Percentiles rank a stretch among this genome's conserved stretches.
Conservation (phyloP, 805 yeast species). For the Myxozyma geophila region DNA sequence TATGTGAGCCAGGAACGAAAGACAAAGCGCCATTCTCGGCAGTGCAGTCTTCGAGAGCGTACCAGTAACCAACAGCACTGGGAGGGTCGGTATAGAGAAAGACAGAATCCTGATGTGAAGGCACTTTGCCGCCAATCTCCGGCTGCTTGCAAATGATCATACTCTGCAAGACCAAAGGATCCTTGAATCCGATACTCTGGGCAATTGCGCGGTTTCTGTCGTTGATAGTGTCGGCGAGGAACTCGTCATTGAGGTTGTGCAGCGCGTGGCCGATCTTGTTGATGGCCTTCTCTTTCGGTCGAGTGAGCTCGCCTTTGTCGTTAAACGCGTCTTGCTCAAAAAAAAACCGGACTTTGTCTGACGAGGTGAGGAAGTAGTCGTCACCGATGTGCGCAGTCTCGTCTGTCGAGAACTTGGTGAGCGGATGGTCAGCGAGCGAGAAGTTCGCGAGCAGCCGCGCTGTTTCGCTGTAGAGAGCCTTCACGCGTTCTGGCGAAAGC, state of each 20-base stretch:
- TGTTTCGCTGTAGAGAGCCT: conserved; percentile 51
- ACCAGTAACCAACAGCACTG: conserved; percentile 79
- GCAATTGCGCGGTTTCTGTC: conserved; percentile 58
- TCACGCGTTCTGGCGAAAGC: conserved; percentile 51
- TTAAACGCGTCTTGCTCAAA: conserved; percentile 74
- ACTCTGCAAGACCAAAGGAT: conserved; percentile 75
- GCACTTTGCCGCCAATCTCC: conserved; percentile 71
- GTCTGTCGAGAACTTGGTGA: conserved; percentile 69
- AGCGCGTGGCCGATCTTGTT: conserved; percentile 83
- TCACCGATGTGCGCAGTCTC: conserved; percentile 68
- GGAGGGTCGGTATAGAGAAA: conserved; percentile 75
- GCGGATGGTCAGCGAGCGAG: conserved; percentile 63
- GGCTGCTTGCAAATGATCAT: conserved; percentile 84
- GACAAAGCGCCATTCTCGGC: conserved; percentile 68
- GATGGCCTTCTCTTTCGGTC: conserved; percentile 60
- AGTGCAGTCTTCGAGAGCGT: conserved; percentile 76
- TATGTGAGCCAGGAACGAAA: conserved; percentile 73
- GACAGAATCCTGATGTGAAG: conserved; percentile 76
- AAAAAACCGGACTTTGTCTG: conserved; percentile 70
- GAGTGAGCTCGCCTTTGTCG: conserved; percentile 54
- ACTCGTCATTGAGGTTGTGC: conserved; percentile 61
- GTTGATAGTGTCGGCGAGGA: conserved; percentile 56
- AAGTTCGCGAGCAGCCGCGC: conserved; percentile 53
- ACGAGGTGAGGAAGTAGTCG: conserved; percentile 67
- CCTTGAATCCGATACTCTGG: conserved; percentile 55